Percentiles rank a stretch among this genome's conserved stretches.
phyloP scores from a whole-genome alignment of 2,329 filamentous ascomycete species.

The Penicillium occitanis region DNA sequence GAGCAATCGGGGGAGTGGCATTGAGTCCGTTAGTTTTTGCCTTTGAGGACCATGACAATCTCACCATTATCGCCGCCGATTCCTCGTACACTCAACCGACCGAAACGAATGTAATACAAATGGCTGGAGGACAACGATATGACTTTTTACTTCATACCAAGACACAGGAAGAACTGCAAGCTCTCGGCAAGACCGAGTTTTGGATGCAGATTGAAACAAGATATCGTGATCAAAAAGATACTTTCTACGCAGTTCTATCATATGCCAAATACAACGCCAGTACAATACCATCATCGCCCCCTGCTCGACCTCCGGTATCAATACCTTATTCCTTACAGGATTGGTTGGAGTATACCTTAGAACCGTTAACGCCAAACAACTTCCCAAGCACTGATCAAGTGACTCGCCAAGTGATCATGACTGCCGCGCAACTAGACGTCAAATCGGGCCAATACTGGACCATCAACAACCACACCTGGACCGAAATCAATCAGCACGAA shows the following conservation, averaged over 20 bases:
- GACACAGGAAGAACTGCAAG: slow-evolving; percentile 26
- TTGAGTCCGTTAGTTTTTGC: slow-evolving; percentile 53
- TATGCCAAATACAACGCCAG: slow-evolving; percentile 20
- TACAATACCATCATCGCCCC: slow-evolving; percentile 9
- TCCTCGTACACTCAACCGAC: slow-evolving; percentile 37
- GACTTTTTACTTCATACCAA: slow-evolving; percentile 58
- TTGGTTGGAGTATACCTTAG: slow-evolving; percentile 21
- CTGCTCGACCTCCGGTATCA: slow-evolving; percentile 24
- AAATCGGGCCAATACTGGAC: slow-evolving; percentile 29
- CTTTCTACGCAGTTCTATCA: slow-evolving; percentile 31
- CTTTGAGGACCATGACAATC: slow-evolving; percentile 57
- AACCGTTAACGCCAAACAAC: neutral
- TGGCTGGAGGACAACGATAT: slow-evolving; percentile 62
- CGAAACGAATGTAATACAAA: slow-evolving; percentile 52
- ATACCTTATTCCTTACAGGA: slow-evolving; percentile 21
- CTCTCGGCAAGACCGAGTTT: slow-evolving; percentile 49
- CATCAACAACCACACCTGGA: slow-evolving; percentile 50
- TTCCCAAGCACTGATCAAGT: slow-evolving; percentile 39
- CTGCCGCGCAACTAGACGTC: slow-evolving; percentile 26
- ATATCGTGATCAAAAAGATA: slow-evolving; percentile 28
- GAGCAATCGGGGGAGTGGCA: slow-evolving; percentile 57
- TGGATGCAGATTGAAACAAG: slow-evolving; percentile 40
- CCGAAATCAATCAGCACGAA: slow-evolving; percentile 33
- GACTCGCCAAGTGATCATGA: slow-evolving; percentile 14
- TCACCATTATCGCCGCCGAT: slow-evolving; percentile 63